phyloP scores from a whole-genome alignment of 768 basidiomycete species.

The Mycena sanguinolenta region DNA sequence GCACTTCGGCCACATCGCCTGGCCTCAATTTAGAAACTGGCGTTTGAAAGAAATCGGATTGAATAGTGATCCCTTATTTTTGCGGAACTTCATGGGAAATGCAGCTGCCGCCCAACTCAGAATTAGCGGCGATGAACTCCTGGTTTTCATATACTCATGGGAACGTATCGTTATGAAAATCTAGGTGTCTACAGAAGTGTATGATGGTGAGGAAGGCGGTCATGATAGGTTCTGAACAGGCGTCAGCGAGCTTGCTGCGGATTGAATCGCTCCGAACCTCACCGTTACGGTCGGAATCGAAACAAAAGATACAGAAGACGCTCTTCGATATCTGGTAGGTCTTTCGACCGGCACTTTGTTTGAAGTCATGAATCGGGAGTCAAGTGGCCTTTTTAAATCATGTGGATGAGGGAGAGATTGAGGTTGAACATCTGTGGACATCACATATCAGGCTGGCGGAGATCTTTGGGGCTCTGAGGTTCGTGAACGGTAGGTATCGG shows the following conservation, averaged over 20 bases:
- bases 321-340: conserved; percentile 32
- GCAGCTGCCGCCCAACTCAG: no score
- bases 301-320: conserved; percentile 32
- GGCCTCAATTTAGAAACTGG: no score
- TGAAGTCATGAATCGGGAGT: conserved; percentile 2
- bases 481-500: not conserved
- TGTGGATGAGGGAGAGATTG: not conserved
- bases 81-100: no score
- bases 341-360: conserved; percentile 27
- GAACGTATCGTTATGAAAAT: not conserved
- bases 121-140: no score
- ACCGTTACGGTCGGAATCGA: conserved; percentile 23
- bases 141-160: no score
- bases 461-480: conserved; percentile 6
- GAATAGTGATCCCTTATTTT: no score
- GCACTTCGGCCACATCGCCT: no score
- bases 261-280: not conserved
- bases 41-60: no score
- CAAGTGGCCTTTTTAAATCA: not conserved
- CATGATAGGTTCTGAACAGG: not conserved
- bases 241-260: not conserved
- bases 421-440: not conserved
- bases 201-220: not conserved
- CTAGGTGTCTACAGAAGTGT: not conserved
- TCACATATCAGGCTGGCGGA: conserved; percentile 16